Conservation (phyloP, 2,329 filamentous ascomycete species). For the Pseudohalonectria lignicola region DNA sequence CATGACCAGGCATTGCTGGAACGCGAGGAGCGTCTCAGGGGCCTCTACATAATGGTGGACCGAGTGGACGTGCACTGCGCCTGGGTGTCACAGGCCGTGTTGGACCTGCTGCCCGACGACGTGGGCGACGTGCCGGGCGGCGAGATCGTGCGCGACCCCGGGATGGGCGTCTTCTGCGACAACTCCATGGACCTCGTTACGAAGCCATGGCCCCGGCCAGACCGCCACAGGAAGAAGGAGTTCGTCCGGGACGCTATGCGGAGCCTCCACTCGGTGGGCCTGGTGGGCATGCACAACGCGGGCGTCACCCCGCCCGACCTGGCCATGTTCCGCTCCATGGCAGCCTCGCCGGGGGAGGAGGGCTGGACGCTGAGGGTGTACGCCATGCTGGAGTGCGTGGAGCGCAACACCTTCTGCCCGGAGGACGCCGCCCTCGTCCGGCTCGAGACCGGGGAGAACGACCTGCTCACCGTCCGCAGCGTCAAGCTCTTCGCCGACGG, state of each 20-base stretch:
- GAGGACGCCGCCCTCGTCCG: conserved; percentile 30
- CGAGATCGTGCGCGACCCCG: conserved; percentile 49
- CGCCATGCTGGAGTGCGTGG: conserved; percentile 56
- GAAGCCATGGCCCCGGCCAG: conserved; percentile 45
- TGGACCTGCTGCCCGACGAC: conserved; percentile 44
- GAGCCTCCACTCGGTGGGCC: conserved; percentile 50
- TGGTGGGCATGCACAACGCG: conserved; percentile 61
- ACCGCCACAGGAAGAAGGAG: conserved; percentile 35
- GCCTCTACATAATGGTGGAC: conserved; percentile 57
- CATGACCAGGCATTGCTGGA: conserved; percentile 47
- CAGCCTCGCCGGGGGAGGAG: conserved; percentile 24
- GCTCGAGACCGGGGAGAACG: conserved; percentile 12
- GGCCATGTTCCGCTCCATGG: conserved; percentile 41
- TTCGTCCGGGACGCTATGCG: conserved; percentile 51
- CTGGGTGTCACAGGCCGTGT: conserved; percentile 55
- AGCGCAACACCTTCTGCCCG: conserved; percentile 53
- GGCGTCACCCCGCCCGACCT: conserved; percentile 46
- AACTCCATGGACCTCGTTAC: conserved; percentile 57
- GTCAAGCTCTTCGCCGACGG: conserved; percentile 64
- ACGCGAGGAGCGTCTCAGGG: conserved; percentile 36
- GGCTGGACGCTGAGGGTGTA: conserved; percentile 55
- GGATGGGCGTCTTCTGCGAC: conserved; percentile 60
- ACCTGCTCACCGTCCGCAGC: conserved; percentile 44
- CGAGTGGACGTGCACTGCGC: conserved; percentile 60
- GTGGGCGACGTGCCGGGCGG: conserved; percentile 48